phyloP scores from a whole-genome alignment of 345 rosid genomes.

The Pseudoturritis turrita region DNA sequence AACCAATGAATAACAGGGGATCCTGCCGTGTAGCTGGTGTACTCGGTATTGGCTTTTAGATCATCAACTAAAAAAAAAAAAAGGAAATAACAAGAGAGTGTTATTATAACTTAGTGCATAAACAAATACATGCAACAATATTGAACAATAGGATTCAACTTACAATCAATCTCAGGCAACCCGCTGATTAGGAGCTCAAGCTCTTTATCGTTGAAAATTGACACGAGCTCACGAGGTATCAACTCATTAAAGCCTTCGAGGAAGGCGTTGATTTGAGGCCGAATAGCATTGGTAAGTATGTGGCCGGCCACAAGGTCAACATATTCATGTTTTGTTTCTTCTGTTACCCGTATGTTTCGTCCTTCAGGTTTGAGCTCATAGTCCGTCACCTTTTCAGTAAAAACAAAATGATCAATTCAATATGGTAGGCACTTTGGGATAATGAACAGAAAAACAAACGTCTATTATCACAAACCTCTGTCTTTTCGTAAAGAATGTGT shows the following conservation, averaged over 20 bases:
- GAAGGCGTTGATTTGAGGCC: slow-evolving; percentile 90
- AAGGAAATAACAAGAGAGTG: neutral
- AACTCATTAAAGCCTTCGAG: slow-evolving; percentile 81
- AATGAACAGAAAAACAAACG: neutral
- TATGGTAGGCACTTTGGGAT: neutral
- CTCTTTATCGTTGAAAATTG: slow-evolving; percentile 94
- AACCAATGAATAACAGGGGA: slow-evolving; percentile 91
- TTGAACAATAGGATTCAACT: slow-evolving; percentile 35
- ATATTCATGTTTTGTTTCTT: slow-evolving; percentile 96
- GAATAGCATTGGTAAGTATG: slow-evolving; percentile 91
- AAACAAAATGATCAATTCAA: slow-evolving; percentile 7
- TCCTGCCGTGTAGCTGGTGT: slow-evolving; percentile 76
- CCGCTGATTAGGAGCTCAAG: slow-evolving; percentile 99
- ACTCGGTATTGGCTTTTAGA: slow-evolving; percentile 79
- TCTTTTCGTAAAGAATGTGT: slow-evolving; percentile 91
- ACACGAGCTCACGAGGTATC: slow-evolving; percentile 75
- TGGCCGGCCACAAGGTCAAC: slow-evolving; percentile 98
- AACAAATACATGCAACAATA: slow-evolving; percentile 29
- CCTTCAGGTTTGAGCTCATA: slow-evolving; percentile 98
- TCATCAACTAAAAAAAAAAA: slow-evolving; percentile 56
- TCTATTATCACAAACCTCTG: slow-evolving; percentile 52
- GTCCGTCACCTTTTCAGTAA: slow-evolving; percentile 74
- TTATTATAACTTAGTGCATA: neutral
- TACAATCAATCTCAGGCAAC: slow-evolving; percentile 97
- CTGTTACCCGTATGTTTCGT: slow-evolving; percentile 86